Evolutionary conservation across 371 early-diverging fungal species (phyloP), one percentile per base, ranked within the genome.

Genomic region (Lichtheimia hyalospora): DNA sequence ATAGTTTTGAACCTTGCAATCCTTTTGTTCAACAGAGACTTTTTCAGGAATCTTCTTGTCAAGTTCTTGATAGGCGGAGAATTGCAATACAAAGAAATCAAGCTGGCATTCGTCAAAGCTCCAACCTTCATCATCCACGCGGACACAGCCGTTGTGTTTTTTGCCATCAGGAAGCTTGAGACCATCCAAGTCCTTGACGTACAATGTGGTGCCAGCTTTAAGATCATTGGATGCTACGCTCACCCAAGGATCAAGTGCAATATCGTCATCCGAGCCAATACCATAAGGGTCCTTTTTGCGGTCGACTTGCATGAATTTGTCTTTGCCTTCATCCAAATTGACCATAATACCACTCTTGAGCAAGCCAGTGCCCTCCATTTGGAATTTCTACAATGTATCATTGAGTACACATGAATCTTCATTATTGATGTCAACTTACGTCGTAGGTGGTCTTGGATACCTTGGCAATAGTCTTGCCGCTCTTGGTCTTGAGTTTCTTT

Each of bases 111-210:
- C 54, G 21, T 62, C 62, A 40, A 73, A 67, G n/a, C 67, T 67
- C 75, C 75, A 75, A 0, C 72, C 67, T 41, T 63, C 60, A 28
- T 75, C 75, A 44, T 75, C 75, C 5, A 75, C 75, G 34, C 72
- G 66, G 1, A 75, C 75, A 60, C 75, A 75, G 16, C 75, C 75
- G 63, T 75, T 75, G 58, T 75, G 75, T 0, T 54, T 63, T 59
- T 69, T 67, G 40, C 75, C 72, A 43, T 69, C 65, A 13, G 72
- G 68, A 12, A 75, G 53, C 46, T 64, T 54, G 15, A 60, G 5
- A 6, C 74, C 74, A 54, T 74, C 67, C 28, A 74, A 43, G 14
- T 71, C 68, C 46, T 68, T 63, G 53, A 75, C 56, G 42, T 71
- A 75, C 4, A 71, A 55, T 3, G 41, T 66, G 12, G 75, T 69